These are phyloP conservation scores for Bonia amplexicaulis DNA, from an alignment of 176 grass and related monocot species.

Conservation along the genomic window DNA sequence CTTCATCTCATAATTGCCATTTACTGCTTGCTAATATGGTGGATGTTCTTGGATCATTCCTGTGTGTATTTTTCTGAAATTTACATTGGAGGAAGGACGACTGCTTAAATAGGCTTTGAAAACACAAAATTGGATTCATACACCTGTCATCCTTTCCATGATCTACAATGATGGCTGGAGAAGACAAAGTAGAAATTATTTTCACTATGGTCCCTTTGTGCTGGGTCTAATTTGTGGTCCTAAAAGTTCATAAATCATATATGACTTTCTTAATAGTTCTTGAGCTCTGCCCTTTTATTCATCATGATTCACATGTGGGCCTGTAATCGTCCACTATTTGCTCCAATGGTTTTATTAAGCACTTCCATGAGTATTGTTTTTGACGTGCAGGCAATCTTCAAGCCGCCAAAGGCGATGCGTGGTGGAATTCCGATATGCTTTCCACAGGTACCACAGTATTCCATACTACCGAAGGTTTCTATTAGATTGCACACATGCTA, in stretches of 20 bases:
- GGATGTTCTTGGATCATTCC: neutral
- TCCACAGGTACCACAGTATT: slow-evolving; percentile 50
- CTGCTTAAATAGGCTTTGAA: neutral
- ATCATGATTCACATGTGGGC: neutral
- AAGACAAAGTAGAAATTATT: neutral
- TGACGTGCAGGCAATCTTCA: slow-evolving; percentile 72
- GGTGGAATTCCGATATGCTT: slow-evolving; percentile 95
- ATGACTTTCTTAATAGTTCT: neutral
- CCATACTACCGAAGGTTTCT: neutral
- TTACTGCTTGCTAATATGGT: neutral
- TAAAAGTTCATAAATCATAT: neutral
- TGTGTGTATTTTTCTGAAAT: neutral
- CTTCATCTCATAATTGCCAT: neutral
- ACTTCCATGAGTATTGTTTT: neutral
- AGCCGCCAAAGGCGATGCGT: slow-evolving; percentile 73
- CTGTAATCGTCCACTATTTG: neutral
- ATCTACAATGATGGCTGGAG: neutral
- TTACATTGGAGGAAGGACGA: neutral
- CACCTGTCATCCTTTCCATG: neutral
- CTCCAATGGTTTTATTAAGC: neutral
- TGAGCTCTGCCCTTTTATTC: neutral
- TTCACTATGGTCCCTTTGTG: neutral
- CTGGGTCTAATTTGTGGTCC: neutral
- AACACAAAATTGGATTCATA: neutral
- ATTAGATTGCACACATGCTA: neutral